Evolutionary conservation across 371 early-diverging fungal genomes (phyloP).

Genomic region (Quaeritorhiza haematococci): DNA sequence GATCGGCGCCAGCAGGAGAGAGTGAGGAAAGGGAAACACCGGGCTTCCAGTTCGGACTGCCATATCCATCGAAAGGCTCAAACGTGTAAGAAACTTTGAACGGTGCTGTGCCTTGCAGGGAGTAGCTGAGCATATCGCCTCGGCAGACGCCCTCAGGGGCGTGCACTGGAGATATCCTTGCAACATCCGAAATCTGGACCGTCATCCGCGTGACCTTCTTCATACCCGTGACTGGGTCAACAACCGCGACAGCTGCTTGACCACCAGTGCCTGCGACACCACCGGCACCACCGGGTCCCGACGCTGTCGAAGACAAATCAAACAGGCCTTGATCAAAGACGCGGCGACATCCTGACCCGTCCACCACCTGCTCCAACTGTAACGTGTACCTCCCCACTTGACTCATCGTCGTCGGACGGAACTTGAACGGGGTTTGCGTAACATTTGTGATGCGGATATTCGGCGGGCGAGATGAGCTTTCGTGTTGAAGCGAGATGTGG

Average conservation of each 20-base stretch:
- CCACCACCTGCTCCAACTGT: constrained; percentile 23
- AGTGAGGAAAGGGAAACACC: no score
- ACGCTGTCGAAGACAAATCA: no score
- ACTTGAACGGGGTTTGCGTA: no score
- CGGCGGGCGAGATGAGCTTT: constrained; percentile 18
- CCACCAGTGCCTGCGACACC: no score
- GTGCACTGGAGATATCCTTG: constrained; percentile 24
- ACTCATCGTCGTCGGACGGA: neutral
- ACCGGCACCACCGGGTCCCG: no score
- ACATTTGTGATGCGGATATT: constrained; percentile 7
- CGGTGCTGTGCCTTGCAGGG: constrained; percentile 41
- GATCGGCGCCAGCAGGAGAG: no score
- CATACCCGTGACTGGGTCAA: no score
- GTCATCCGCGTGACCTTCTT: constrained; percentile 9
- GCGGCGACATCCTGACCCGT: constrained; percentile 30
- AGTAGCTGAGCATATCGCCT: constrained; percentile 39
- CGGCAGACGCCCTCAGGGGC: constrained; percentile 20
- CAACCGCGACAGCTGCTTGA: no score
- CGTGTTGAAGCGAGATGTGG: constrained; percentile 30
- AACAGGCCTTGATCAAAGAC: constrained; percentile 13
- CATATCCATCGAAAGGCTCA: neutral
- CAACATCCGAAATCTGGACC: constrained; percentile 37
- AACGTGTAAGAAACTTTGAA: constrained; percentile 35
- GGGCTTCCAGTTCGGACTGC: no score
- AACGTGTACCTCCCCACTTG: constrained; percentile 30